Conservation (phyloP, 495 filamentous ascomycete genomes). For the Bombardia bombarda region DNA sequence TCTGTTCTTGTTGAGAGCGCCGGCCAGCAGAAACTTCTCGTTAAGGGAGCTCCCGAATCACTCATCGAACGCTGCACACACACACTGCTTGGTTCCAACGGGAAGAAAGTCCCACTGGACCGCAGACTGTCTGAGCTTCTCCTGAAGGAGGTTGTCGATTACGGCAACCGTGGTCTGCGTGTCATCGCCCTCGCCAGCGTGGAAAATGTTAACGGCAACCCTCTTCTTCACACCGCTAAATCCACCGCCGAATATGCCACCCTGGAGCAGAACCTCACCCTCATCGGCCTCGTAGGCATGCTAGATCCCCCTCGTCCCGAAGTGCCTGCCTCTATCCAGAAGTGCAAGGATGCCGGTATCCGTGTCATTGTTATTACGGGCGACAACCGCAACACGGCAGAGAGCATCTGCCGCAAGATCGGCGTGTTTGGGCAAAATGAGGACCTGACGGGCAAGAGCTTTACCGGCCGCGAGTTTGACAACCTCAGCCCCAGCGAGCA, state of each 20-base stretch:
- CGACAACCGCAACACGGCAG: constrained; percentile 94
- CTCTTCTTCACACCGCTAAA: constrained; percentile 64
- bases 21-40: constrained; percentile 68
- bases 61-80: constrained; percentile 86
- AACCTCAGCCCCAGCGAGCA: constrained; percentile 70
- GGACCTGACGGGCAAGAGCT: constrained; percentile 85
- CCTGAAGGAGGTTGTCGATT: constrained; percentile 71
- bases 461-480: constrained; percentile 92
- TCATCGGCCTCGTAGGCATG: constrained; percentile 93
- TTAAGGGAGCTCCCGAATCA: constrained; percentile 94
- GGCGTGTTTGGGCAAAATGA: constrained; percentile 83
- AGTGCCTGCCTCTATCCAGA: constrained; percentile 74
- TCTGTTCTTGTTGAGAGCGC: constrained; percentile 77
- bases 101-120: constrained; percentile 62
- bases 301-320: constrained; percentile 96
- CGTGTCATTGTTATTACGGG: constrained; percentile 97
- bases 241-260: constrained; percentile 75
- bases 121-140: constrained; percentile 60
- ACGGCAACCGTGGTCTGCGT: constrained; percentile 85
- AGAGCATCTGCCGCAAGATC: constrained; percentile 95
- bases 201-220: constrained; percentile 61
- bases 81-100: constrained; percentile 64
- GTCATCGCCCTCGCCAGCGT: constrained; percentile 87
- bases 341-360: constrained; percentile 89
- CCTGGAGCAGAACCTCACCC: constrained; percentile 87